Base-by-base conservation (phyloP, 2,329 filamentous ascomycete species). In the Fonsecaea pedrosoi region DNA sequence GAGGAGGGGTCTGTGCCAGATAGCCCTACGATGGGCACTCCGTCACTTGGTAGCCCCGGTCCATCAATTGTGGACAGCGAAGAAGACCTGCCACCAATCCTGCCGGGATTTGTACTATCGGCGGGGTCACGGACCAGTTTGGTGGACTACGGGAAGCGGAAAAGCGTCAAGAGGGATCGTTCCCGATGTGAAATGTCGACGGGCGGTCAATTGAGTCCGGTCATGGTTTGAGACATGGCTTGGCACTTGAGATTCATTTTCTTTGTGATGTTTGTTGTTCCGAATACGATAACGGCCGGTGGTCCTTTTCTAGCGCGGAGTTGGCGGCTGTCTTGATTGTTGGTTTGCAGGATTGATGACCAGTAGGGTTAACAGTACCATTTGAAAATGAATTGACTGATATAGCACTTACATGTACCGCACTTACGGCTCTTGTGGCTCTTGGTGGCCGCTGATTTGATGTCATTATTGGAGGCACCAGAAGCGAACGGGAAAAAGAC, bases 31-130 rank as follows among this genome's bases (percentile, higher is more conserved):
- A 38, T 65, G 18, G 68, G 65, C 40, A 69, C 62, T 59, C 62
- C 53, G 32, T 60, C 58, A 7, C 59, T 65, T 12, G 72, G 71
- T 13, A 73, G 71, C 42, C 72, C 73, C n/a, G 73, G 73, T 3
- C 73, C 73, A 10, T 73, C 70, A 18, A 72, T 74, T 48, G 66
- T 70, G 37, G 70, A 72, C 34, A 69, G 71, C 30, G 69, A 71
- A 12, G 65, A 59, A 15, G 70, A 73, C 18, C 55, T 71, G 38
- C 69, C 70, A 12, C 69, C 70, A 8, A 73, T 73, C 15, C 61
- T 82, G 25, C 80, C 80, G 0, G 78, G 80, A 37, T 82, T 80
- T 67, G 75, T 82, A 9, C 74, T 82, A 32, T 77, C 77, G 54
- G 76, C 78, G 9, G 79, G 78, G 4, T 75, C 77, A 18, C 72